Conservation (phyloP, 306 rosid genomes). For the Cicer pinnatifidum region DNA sequence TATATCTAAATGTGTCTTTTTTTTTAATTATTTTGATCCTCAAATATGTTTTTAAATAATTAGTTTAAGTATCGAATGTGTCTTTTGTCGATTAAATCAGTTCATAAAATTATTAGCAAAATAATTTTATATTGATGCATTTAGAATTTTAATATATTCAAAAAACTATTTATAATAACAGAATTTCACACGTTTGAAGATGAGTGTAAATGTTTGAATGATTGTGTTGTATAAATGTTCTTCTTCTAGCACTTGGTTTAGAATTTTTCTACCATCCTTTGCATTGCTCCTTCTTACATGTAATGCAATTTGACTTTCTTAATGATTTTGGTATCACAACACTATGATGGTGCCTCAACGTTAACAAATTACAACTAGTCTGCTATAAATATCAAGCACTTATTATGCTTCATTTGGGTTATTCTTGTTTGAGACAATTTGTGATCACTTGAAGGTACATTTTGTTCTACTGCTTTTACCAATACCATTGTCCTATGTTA, state of each 20-base stretch:
- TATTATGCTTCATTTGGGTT: constrained; percentile 33
- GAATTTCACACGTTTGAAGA: too few relatives aligned
- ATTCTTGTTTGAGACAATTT: constrained; percentile 35
- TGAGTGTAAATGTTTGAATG: constrained; percentile 44
- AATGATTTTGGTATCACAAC: constrained; percentile 3
- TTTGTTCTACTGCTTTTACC: constrained; percentile 19
- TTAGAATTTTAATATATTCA: too few relatives aligned
- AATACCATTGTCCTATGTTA: constrained; percentile 40
- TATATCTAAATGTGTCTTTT: too few relatives aligned
- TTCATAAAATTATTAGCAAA: too few relatives aligned
- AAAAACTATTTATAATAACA: too few relatives aligned
- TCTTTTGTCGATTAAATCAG: too few relatives aligned
- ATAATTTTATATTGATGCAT: too few relatives aligned
- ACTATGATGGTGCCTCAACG: not conserved
- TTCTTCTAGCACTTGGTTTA: constrained; percentile 39
- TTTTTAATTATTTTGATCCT: too few relatives aligned
- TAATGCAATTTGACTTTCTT: constrained; percentile 26
- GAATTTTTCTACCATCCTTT: not conserved
- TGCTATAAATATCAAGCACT: constrained; percentile 16
- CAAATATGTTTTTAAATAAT: too few relatives aligned
- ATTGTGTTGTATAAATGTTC: constrained; percentile 36
- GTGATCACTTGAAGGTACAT: constrained; percentile 25
- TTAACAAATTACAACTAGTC: constrained; percentile 5
- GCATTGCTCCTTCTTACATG: constrained; percentile 31
- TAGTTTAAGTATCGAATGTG: too few relatives aligned